Evolutionary conservation across 805 yeast genomes (phyloP), one percentile per base, ranked within the genome.

Genomic region (Yamadazyma tumulicola): DNA sequence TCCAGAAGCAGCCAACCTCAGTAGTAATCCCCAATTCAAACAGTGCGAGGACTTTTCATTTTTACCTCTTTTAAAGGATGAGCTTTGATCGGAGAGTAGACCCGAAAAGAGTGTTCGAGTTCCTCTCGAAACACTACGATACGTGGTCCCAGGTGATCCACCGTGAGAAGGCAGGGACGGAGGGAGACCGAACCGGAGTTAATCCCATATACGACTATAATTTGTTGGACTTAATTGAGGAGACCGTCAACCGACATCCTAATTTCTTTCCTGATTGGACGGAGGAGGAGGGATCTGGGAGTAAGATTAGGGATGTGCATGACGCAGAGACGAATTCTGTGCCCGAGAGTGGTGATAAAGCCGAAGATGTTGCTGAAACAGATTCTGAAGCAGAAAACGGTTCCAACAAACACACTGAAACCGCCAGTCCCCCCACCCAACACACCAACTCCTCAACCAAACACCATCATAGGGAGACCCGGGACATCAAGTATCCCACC

Each of bases 41-140:
- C n/a, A n/a, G n/a, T n/a, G n/a, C n/a, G n/a, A n/a, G n/a, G n/a
- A n/a, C n/a, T n/a, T n/a, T n/a, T n/a, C n/a, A n/a, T n/a, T n/a
- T n/a, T n/a, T n/a, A n/a, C n/a, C n/a, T n/a, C n/a, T n/a, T n/a
- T n/a, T n/a, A n/a, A n/a, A n/a, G n/a, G n/a, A n/a, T n/a, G 26
- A 22, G 26, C 19, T 29, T 35, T 30, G 38, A 35, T 19, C 15
- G 38, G 15, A 23, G 34, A 25, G 31, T 35, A 4, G 38, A 35
- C 13, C 38, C 38, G 12, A 47, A 52, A 35, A 47, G 45, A 33
- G 49, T 60, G 11, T 55, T 57, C 39, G 64, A 57, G 26, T 42
- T 57, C 23, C 59, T 61, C 12, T 47, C 62, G 6, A 59, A 58
- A 38, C 61, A 60, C 46, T 65, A 65, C 37, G 64, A 62, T 21